Percentiles rank a stretch among this genome's conserved stretches.
These are phyloP conservation scores for Cercospora zeina DNA, from an alignment of 2,329 filamentous ascomycete genomes.

Conservation along the genomic window DNA sequence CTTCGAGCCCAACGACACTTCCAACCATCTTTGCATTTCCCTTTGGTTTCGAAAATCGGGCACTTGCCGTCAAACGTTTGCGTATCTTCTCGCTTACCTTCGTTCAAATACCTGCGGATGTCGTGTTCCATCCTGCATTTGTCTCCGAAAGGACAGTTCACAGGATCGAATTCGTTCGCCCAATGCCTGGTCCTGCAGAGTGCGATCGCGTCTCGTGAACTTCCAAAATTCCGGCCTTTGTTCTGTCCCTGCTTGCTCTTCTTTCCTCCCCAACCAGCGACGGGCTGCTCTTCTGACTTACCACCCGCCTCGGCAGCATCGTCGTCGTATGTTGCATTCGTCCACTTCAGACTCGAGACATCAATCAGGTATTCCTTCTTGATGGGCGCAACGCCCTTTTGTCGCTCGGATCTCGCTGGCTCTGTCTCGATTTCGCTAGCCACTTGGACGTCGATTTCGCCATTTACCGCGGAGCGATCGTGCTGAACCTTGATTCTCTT, in stretches of 20 bases:
- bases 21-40: conserved; percentile 82
- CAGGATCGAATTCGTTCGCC: conserved; percentile 76
- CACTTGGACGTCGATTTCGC: conserved; percentile 14
- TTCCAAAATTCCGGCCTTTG: conserved; percentile 76
- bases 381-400: conserved; percentile 66
- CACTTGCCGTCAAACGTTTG: conserved; percentile 74
- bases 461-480: conserved; percentile 19
- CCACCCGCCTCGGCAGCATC: conserved; percentile 54
- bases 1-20: conserved; percentile 88
- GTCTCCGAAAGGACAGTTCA: conserved; percentile 72
- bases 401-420: conserved; percentile 27
- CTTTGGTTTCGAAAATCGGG: conserved; percentile 74
- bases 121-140: conserved; percentile 82
- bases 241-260: conserved; percentile 75
- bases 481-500: conserved; percentile 45
- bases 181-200: conserved; percentile 75
- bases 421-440: conserved; percentile 6
- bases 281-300: conserved; percentile 38
- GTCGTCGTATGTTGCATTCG: conserved; percentile 37
- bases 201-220: conserved; percentile 71
- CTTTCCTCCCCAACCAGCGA: conserved; percentile 38
- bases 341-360: conserved; percentile 21
- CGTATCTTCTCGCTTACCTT: conserved; percentile 79
- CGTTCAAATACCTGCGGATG: conserved; percentile 77
- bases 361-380: conserved; percentile 65